Evolutionary conservation across 1,284 basidiomycete species (phyloP).

Genomic region (Ceratobasidium papillatum): DNA sequence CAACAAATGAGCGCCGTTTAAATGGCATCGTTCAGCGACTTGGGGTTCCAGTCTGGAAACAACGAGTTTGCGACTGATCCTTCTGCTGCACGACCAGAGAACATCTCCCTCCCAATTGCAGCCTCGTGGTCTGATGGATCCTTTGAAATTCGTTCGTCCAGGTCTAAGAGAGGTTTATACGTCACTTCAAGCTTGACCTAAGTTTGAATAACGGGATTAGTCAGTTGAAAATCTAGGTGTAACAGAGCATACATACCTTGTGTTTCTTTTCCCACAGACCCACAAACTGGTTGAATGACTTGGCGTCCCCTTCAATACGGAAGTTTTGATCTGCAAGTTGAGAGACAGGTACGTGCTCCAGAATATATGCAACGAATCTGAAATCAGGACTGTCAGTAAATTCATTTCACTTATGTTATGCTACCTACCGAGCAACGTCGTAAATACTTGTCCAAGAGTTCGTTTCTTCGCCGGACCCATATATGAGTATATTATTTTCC

Average conservation of each 20-base stretch:
- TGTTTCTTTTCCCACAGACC: constrained; percentile 36
- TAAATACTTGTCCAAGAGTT: constrained; percentile 37
- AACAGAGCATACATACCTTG: background rate
- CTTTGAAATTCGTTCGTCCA: background rate
- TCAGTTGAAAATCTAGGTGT: background rate
- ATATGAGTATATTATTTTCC: constrained; percentile 28
- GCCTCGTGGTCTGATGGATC: constrained; percentile 29
- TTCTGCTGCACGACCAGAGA: constrained; percentile 25
- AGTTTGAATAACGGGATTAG: background rate
- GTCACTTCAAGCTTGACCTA: constrained; percentile 26
- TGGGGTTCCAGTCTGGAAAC: constrained; percentile 29
- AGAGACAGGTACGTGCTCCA: background rate
- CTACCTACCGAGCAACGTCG: constrained; percentile 24
- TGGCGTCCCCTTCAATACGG: constrained; percentile 31
- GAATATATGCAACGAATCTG: constrained; percentile 28
- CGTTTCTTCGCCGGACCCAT: constrained; percentile 17
- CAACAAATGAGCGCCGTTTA: background rate
- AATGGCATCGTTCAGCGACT: constrained; percentile 19
- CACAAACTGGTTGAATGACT: constrained; percentile 42
- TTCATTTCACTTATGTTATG: background rate
- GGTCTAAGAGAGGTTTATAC: constrained; percentile 18
- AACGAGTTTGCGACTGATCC: constrained; percentile 21
- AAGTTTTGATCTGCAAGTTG: constrained; percentile 26
- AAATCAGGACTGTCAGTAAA: background rate
- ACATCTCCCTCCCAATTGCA: constrained; percentile 32